Conservation (phyloP, 306 rosid genomes). For the Sesbania bispinosa region DNA sequence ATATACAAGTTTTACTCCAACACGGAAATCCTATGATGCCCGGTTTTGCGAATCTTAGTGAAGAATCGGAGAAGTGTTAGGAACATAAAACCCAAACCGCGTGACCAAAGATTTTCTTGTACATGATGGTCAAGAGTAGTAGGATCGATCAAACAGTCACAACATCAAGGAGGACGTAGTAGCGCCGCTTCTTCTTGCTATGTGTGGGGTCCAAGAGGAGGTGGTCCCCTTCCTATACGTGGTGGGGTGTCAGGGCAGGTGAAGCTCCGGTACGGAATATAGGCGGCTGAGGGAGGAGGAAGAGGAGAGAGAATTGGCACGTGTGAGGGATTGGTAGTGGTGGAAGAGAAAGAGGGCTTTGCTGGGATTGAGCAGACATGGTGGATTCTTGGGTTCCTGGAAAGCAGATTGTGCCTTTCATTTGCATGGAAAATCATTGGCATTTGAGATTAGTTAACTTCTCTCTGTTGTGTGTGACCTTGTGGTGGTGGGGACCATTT, state of each 20-base stretch:
- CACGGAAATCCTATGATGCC: constrained; percentile 29
- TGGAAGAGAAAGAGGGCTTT: not conserved
- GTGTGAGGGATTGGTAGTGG: not conserved
- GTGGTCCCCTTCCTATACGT: constrained; percentile 33
- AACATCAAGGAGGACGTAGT: not conserved
- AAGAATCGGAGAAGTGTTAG: not conserved
- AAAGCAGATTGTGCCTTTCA: constrained; percentile 42
- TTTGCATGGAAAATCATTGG: constrained; percentile 27
- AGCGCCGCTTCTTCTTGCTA: not conserved
- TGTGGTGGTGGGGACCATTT: not conserved
- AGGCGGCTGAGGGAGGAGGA: constrained; percentile 52
- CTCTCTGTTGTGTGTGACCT: not conserved
- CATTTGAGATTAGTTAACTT: constrained; percentile 17
- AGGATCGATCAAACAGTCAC: not conserved
- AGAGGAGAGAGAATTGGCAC: constrained; percentile 14
- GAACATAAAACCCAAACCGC: constrained; percentile 31
- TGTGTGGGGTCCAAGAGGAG: constrained; percentile 8
- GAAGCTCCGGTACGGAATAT: constrained; percentile 4
- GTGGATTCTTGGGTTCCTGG: constrained; percentile 44
- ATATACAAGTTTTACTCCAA: not conserved
- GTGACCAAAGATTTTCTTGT: constrained; percentile 33
- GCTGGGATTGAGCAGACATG: constrained; percentile 48
- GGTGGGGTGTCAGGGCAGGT: constrained; percentile 7
- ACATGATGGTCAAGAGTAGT: not conserved
- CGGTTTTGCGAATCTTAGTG: not conserved